Percentiles rank a stretch among this genome's conserved stretches.
Evolutionary conservation across 768 basidiomycete genomes (phyloP).

Genomic region (Leccinum olivaceopallidum): DNA sequence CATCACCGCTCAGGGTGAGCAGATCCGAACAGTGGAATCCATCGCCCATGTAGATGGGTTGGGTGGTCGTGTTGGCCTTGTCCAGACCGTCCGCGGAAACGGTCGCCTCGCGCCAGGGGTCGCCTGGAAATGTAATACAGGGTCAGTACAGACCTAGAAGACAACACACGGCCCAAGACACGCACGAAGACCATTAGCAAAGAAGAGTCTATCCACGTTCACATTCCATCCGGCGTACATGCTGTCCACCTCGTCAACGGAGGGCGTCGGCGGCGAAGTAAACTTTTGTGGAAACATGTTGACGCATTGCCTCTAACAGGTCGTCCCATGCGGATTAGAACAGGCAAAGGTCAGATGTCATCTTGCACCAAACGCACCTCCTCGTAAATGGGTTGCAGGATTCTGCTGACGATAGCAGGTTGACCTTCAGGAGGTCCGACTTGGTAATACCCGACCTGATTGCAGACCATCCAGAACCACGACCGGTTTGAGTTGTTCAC

Average conservation of each 20-base stretch:
- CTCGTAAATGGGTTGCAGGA: neutral
- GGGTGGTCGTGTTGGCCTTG: conserved; percentile 19
- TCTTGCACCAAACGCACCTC: neutral
- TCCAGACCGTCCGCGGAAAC: conserved; percentile 55
- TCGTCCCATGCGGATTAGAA: neutral
- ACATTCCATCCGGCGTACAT: neutral
- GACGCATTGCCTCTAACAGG: neutral
- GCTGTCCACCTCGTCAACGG: neutral
- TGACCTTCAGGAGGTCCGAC: conserved; percentile 36
- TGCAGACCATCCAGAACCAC: conserved; percentile 78
- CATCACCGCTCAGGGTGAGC: neutral
- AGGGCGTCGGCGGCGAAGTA: neutral
- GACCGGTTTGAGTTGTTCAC: conserved; percentile 58
- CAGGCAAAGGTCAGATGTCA: neutral
- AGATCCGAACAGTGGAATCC: neutral
- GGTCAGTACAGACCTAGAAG: neutral
- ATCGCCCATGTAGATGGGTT: neutral
- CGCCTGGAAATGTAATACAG: conserved; percentile 44
- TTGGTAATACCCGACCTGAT: conserved; percentile 60
- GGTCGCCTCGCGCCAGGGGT: conserved; percentile 73
- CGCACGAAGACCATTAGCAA: neutral
- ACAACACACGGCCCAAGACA: neutral
- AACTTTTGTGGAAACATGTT: neutral
- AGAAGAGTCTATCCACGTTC: neutral
- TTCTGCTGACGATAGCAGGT: neutral